Conservation (phyloP, 2,329 filamentous ascomycete species). For the Paracamarosporium sp. region DNA sequence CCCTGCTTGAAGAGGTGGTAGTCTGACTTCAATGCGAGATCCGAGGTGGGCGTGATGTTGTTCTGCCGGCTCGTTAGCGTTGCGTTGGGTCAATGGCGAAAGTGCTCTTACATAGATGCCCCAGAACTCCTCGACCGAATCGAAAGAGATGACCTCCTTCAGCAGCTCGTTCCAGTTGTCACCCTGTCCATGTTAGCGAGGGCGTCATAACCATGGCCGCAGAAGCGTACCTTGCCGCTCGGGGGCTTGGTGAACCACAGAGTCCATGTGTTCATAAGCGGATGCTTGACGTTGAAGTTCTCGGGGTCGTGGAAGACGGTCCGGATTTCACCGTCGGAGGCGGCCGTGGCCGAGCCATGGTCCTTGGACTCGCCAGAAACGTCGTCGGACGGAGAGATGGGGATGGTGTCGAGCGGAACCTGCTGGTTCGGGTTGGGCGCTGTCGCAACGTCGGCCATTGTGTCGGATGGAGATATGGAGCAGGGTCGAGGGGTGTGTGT, state of each 20-base stretch:
- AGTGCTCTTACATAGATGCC: conserved; percentile 85
- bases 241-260: conserved; percentile 99
- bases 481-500: conserved; percentile 1
- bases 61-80: conserved; percentile 67
- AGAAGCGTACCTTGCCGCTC: conserved; percentile 78
- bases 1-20: conserved; percentile 99
- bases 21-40: conserved; percentile 96
- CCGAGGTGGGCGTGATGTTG: conserved; percentile 96
- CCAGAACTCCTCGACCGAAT: conserved; percentile 99
- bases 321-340: conserved; percentile 66
- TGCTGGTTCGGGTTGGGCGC: conserved; percentile 53
- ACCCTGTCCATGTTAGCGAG: conserved; percentile 62
- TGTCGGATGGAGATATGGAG: conserved; percentile 16
- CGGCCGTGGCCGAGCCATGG: conserved; percentile 50
- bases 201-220: not conserved
- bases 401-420: conserved; percentile 63
- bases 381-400: conserved; percentile 59
- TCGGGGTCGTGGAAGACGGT: conserved; percentile 98
- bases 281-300: conserved; percentile 99
- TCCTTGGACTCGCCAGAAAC: conserved; percentile 51
- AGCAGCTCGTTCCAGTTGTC: conserved; percentile 99
- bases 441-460: conserved; percentile 46
- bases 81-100: not conserved
- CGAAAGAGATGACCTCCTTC: conserved; percentile 98
- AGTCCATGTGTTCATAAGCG: conserved; percentile 96